Base-by-base conservation (phyloP, 495 filamentous ascomycete genomes). In the Hapsidospora chrysogenum region DNA sequence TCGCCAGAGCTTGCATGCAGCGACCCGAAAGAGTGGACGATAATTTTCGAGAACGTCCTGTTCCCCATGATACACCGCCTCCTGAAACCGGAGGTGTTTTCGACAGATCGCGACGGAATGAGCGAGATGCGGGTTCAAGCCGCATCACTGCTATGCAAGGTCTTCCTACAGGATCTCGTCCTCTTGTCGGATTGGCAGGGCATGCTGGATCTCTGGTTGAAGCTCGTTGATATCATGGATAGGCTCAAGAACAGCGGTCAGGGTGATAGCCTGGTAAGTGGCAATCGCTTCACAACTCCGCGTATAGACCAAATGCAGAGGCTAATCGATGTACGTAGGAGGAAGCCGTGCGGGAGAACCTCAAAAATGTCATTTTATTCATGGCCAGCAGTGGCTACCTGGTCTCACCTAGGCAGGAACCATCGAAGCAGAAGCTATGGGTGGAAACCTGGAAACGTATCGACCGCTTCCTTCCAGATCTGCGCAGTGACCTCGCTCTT, bases 361-460 rank as follows among this genome's bases (percentile, higher is more conserved):
- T 99, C 41, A 99, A 96, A 57, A 99, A 99, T 41, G 84, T 96
- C 35, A 64, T 99, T 10, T 66, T 96, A 10, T 87, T 99, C 44
- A 96, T 99, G 89, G 73, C 83, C 2, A 85, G 74, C 49, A 84
- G 77, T 26, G 86, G 82, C 19, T 86, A 83, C 44, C 70, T 99
- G 5, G 75, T 82, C 0, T 69, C 80, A 8, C 78, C 84, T 4
- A 72, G 72, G 41, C 56, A 68, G 48, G 65, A 74, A 25, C 60
- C 65, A 7, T 55, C 58, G 17, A 61, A 73, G 25, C 64, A 71
- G 45, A 64, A 70, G 42, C 51, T 85, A 23, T 85, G 79, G 79
- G 63, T 60, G 5, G 75, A 81, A 54, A 96, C 89, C 8, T 85
- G 82, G 73, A 86, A 81, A 51, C 64, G 86, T 33, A 68, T 99